A percentile compares a stretch with the other conserved stretches of the same genome.
Conservation (phyloP, 768 basidiomycete species). For the Obba rivulosa region DNA sequence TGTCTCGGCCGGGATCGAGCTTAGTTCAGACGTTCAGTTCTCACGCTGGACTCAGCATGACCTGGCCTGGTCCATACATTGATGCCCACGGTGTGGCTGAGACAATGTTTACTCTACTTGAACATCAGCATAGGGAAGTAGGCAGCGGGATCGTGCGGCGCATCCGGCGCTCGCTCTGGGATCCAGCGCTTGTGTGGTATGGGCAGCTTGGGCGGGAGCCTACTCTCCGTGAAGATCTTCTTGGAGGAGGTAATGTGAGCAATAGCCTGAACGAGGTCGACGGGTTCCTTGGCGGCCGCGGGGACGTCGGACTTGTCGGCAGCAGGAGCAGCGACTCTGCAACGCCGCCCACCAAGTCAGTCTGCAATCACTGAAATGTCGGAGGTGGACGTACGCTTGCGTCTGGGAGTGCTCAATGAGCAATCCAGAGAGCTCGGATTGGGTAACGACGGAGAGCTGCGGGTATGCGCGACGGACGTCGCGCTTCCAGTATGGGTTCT, state of each 20-base stretch:
- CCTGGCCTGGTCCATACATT: too few relatives aligned
- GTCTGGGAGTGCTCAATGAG: slow-evolving; percentile 73
- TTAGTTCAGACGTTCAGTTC: too few relatives aligned
- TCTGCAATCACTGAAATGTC: slow-evolving; percentile 5
- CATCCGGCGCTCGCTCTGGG: slow-evolving; percentile 62
- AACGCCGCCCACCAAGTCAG: slow-evolving; percentile 8
- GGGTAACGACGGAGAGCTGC: slow-evolving; percentile 85
- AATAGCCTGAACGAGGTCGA: slow-evolving; percentile 74
- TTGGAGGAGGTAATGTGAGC: slow-evolving; percentile 50
- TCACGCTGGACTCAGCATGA: too few relatives aligned
- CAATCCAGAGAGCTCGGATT: slow-evolving; percentile 72
- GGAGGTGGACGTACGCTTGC: slow-evolving; percentile 48
- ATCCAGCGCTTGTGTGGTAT: slow-evolving; percentile 67
- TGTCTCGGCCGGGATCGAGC: slow-evolving; percentile 41
- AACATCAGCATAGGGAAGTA: slow-evolving; percentile 80
- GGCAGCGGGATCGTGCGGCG: slow-evolving; percentile 76
- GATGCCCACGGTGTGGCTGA: too few relatives aligned
- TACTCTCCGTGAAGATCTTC: slow-evolving; percentile 55
- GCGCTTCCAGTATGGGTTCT: slow-evolving; percentile 95
- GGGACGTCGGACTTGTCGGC: slow-evolving; percentile 36
- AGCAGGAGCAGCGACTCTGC: slow-evolving; percentile 51
- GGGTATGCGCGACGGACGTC: slow-evolving; percentile 91
- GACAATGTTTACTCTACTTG: slow-evolving; percentile 26
- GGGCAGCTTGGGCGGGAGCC: slow-evolving; percentile 72
- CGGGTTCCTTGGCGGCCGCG: slow-evolving; percentile 34